Conservation (phyloP, 2,329 filamentous ascomycete genomes). For the Scortechinia acanthostroma region DNA sequence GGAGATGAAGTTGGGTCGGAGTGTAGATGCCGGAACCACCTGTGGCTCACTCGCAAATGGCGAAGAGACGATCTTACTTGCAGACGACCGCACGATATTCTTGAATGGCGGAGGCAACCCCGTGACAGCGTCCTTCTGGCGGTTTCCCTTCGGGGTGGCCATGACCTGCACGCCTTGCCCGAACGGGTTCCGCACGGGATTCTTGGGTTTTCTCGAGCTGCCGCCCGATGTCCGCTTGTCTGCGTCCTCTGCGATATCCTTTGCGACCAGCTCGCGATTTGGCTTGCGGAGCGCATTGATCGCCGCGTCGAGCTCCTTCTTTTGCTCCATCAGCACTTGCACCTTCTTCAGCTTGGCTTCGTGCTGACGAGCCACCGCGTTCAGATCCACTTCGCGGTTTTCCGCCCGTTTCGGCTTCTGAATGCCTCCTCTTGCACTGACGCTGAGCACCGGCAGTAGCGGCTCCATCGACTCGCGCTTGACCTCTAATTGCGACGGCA, state of each 20-base stretch:
- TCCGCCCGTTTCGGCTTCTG: constrained; percentile 31
- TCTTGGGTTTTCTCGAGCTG: constrained; percentile 18
- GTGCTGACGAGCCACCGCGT: constrained; percentile 29
- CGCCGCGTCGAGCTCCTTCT: constrained; percentile 35
- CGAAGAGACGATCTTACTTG: neutral
- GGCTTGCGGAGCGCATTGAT: constrained; percentile 35
- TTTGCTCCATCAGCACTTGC: constrained; percentile 31
- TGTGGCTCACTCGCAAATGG: neutral
- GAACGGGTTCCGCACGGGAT: constrained; percentile 15
- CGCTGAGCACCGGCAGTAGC: constrained; percentile 19
- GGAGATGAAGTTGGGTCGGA: neutral
- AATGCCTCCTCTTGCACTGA: constrained; percentile 28
- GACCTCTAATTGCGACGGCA: constrained; percentile 22
- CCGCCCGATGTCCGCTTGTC: constrained; percentile 18
- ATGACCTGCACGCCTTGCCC: constrained; percentile 29
- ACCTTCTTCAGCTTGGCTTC: constrained; percentile 34
- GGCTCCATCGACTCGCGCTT: constrained; percentile 30
- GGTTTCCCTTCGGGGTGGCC: constrained; percentile 28
- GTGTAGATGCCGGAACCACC: neutral
- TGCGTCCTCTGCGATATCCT: constrained; percentile 30
- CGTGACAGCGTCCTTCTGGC: constrained; percentile 6
- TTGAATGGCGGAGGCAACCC: neutral
- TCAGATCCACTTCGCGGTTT: constrained; percentile 37
- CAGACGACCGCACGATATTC: neutral
- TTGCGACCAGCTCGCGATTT: constrained; percentile 32